Percentiles rank a stretch among this genome's conserved stretches.
Evolutionary conservation across 169 alveolate species (phyloP).

Genomic region (Perkinsus marinus): DNA sequence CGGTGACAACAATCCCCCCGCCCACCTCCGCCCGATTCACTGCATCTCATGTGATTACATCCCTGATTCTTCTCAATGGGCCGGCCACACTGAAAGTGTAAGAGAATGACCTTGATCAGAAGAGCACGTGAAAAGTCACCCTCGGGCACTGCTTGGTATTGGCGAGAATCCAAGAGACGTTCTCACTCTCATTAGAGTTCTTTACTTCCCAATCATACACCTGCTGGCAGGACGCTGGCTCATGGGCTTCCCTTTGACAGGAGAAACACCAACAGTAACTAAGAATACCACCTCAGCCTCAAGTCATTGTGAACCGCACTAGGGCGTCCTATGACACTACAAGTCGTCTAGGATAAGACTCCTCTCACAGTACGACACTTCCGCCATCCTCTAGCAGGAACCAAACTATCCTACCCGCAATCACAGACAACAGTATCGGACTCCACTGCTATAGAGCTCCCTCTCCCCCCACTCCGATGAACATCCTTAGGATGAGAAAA

Average conservation of each 20-base stretch:
- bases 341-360: no score
- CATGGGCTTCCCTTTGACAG: slow-evolving; percentile 41
- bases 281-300: slow-evolving; percentile 13
- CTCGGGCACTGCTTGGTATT: slow-evolving; percentile 50
- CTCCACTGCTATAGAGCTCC: not conserved
- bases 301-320: slow-evolving; percentile 9
- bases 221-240: slow-evolving; percentile 40
- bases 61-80: slow-evolving; percentile 55
- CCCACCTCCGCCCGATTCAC: slow-evolving; percentile 28
- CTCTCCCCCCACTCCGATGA: slow-evolving; percentile 10
- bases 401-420: slow-evolving; percentile 11
- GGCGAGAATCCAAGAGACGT: slow-evolving; percentile 34
- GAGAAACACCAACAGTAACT: slow-evolving; percentile 34
- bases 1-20: not conserved
- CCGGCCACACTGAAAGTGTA: slow-evolving; percentile 21
- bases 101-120: not conserved
- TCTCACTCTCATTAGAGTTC: slow-evolving; percentile 34
- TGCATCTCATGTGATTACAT: slow-evolving; percentile 58
- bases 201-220: slow-evolving; percentile 34
- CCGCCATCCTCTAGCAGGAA: no score
- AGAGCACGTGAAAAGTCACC: not conserved
- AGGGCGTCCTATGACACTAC: no score
- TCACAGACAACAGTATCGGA: slow-evolving; percentile 7
- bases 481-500: slow-evolving; percentile 48
- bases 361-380: no score